phyloP scores from a whole-genome alignment of 202 grass and related monocot genomes.

The Brachypodium distachyon region DNA sequence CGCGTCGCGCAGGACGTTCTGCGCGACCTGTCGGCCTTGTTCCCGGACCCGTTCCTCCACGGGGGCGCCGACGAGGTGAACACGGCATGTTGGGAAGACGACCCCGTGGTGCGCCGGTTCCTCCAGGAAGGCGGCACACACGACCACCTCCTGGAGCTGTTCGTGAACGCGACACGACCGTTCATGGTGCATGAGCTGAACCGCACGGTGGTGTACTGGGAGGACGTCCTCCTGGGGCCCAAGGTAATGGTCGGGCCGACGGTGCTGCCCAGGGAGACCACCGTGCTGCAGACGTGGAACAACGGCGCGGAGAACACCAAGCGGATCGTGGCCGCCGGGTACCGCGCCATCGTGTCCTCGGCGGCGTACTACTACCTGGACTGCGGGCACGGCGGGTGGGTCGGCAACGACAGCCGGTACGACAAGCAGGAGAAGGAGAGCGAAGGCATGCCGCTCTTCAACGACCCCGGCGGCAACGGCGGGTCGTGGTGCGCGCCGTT shows the following conservation, averaged over 20 bases:
- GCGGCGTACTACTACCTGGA: conserved; percentile 95
- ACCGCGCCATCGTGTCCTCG: conserved; percentile 83
- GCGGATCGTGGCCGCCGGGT: conserved; percentile 64
- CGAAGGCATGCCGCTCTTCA: conserved; percentile 51
- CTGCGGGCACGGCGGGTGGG: conserved; percentile 87
- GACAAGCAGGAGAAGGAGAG: conserved; percentile 72
- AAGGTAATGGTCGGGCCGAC: conserved; percentile 36
- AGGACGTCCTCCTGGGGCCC: conserved; percentile 78
- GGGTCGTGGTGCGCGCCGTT: conserved; percentile 90
- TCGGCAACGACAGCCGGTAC: conserved; percentile 91
- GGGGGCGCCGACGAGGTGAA: conserved; percentile 84
- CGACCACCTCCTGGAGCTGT: conserved; percentile 66
- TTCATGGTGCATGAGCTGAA: conserved; percentile 68
- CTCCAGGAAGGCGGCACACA: conserved; percentile 52
- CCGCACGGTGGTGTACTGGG: conserved; percentile 92
- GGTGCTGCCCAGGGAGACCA: conserved; percentile 61
- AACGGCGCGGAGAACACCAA: conserved; percentile 93
- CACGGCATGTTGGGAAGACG: conserved; percentile 87
- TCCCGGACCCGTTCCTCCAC: conserved; percentile 78
- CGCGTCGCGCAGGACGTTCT: conserved; percentile 66
- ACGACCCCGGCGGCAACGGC: conserved; percentile 74
- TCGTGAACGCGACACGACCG: conserved; percentile 64
- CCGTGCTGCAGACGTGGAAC: conserved; percentile 97
- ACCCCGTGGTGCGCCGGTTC: conserved; percentile 50
- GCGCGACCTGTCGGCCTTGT: conserved; percentile 47